These are phyloP conservation scores for Ballota nigra DNA, from an alignment of 257 asterid genomes.

Conservation along the genomic window DNA sequence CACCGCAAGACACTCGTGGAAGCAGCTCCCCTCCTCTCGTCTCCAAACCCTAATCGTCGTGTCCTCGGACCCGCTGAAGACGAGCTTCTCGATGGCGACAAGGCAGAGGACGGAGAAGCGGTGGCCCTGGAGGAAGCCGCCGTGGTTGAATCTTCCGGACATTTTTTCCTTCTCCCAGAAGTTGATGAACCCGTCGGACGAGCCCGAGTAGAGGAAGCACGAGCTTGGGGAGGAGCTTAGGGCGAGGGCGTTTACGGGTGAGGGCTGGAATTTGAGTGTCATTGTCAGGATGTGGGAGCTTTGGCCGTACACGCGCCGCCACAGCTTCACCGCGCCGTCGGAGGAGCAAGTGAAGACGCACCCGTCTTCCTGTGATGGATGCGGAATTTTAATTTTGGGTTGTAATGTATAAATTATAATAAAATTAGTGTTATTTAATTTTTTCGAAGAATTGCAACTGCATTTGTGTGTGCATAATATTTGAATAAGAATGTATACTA, in stretches of 20 bases:
- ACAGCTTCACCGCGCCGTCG: conserved; percentile 74
- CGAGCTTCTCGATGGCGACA: conserved; percentile 63
- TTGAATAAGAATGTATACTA: no score
- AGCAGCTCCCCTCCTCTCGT: conserved; percentile 83
- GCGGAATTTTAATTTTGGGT: no score
- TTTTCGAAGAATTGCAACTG: no score
- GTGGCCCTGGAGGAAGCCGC: conserved; percentile 85
- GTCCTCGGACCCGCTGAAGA: conserved; percentile 91
- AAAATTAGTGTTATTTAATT: no score
- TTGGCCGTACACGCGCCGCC: conserved; percentile 81
- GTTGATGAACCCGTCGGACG: conserved; percentile 81
- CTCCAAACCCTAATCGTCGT: conserved; percentile 84
- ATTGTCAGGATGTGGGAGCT: conserved; percentile 78
- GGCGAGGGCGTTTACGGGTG: conserved; percentile 70
- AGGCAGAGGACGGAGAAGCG: conserved; percentile 71
- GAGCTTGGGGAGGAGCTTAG: conserved; percentile 38
- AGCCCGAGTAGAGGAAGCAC: conserved; percentile 81
- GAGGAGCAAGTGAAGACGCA: conserved; percentile 76
- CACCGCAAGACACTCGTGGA: conserved; percentile 85
- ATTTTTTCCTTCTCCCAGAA: conserved; percentile 89
- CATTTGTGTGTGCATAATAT: no score
- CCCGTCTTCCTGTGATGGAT: conserved; percentile 45
- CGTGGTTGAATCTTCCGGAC: conserved; percentile 76
- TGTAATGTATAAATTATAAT: no score
- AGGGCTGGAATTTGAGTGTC: conserved; percentile 70